A percentile compares a stretch with the other conserved stretches of the same genome.
phyloP scores from a whole-genome alignment of 805 yeast genomes.

The Metschnikowia dekortorum region DNA sequence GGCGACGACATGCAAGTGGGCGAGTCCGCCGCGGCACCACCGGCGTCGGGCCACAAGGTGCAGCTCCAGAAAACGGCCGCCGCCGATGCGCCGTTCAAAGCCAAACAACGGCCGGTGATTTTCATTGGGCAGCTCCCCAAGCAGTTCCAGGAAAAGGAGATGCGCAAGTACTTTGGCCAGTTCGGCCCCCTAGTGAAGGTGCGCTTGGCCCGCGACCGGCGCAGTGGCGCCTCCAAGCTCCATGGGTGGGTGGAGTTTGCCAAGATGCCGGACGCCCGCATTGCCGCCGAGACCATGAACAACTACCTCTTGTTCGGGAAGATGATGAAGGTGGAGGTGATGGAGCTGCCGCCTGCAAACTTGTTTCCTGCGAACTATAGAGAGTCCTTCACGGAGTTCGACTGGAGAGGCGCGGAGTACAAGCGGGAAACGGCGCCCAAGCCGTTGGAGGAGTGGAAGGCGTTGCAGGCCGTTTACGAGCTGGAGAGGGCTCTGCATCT shows the following conservation, averaged over 20 bases:
- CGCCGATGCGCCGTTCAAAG: conserved; percentile 19
- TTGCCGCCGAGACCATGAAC: conserved; percentile 95
- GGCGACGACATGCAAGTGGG: conserved; percentile 8
- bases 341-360: conserved; percentile 56
- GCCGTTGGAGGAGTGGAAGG: conserved; percentile 52
- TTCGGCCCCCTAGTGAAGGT: conserved; percentile 82
- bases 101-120: conserved; percentile 55
- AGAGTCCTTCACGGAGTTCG: conserved; percentile 11
- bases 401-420: conserved; percentile 17
- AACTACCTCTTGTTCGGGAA: conserved; percentile 89
- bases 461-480: conserved; percentile 45
- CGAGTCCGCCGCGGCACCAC: background rate
- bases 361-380: conserved; percentile 31
- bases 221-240: conserved; percentile 87
- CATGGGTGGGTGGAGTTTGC: conserved; percentile 87
- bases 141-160: conserved; percentile 82
- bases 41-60: conserved; percentile 18
- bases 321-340: conserved; percentile 56
- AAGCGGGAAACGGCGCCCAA: conserved; percentile 55
- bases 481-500: conserved; percentile 41
- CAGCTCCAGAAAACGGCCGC: conserved; percentile 18
- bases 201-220: conserved; percentile 81
- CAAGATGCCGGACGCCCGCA: conserved; percentile 67
- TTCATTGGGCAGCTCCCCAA: conserved; percentile 91
- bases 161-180: conserved; percentile 78